Percentiles rank a stretch among this genome's conserved stretches.
Conservation (phyloP, 1,139 yeast genomes). For the Spathaspora sp. region DNA sequence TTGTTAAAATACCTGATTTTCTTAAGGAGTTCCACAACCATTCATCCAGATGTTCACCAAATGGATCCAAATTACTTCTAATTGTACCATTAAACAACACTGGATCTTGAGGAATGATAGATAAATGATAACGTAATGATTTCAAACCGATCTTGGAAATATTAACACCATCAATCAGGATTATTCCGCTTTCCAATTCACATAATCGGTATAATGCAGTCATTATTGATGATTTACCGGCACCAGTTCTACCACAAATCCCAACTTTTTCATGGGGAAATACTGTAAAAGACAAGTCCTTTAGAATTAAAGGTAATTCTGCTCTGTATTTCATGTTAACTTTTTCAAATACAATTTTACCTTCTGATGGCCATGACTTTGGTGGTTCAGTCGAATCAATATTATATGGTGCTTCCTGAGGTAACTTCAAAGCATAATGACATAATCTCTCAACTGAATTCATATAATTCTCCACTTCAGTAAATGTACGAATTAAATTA, state of each 20-base stretch:
- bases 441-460: conserved; percentile 77
- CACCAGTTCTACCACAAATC: conserved; percentile 77
- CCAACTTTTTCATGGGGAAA: conserved; percentile 66
- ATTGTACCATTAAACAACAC: conserved; percentile 42
- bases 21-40: conserved; percentile 44
- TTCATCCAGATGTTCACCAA: conserved; percentile 35
- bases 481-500: conserved; percentile 48
- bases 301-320: conserved; percentile 69
- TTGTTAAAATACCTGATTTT: conserved; percentile 43
- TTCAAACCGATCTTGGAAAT: conserved; percentile 54
- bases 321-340: conserved; percentile 70
- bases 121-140: conserved; percentile 43
- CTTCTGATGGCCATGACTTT: conserved; percentile 41
- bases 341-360: conserved; percentile 53
- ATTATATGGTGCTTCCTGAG: conserved; percentile 39
- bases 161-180: conserved; percentile 59
- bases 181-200: conserved; percentile 50
- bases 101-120: conserved; percentile 66
- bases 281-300: conserved; percentile 45
- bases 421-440: conserved; percentile 55
- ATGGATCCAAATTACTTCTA: conserved; percentile 44
- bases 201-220: conserved; percentile 59
- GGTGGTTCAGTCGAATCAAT: conserved; percentile 55
- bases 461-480: conserved; percentile 78
- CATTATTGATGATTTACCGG: conserved; percentile 71